Conservation (phyloP, 2,329 filamentous ascomycete species). For the Chaetomiaceae sp. region DNA sequence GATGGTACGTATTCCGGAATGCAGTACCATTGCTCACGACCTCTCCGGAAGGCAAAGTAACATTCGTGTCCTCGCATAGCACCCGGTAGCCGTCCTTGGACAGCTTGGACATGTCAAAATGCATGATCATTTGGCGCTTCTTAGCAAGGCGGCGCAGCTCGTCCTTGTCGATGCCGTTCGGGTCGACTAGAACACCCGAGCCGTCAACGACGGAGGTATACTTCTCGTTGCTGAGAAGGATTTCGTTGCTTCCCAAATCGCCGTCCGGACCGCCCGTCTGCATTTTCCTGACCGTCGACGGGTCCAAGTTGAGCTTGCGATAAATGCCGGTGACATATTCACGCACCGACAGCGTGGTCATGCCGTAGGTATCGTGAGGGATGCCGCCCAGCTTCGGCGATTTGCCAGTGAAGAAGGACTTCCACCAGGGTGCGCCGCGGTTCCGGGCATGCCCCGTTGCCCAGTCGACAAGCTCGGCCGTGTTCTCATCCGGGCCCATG, state of each 20-base stretch:
- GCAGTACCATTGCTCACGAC: slow-evolving; percentile 83
- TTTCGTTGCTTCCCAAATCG: slow-evolving; percentile 96
- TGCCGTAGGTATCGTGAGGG: slow-evolving; percentile 91
- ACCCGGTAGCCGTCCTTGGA: slow-evolving; percentile 87
- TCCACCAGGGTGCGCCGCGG: slow-evolving; percentile 96
- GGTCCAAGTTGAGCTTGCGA: slow-evolving; percentile 88
- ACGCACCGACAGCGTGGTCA: slow-evolving; percentile 95
- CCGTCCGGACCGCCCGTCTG: slow-evolving; percentile 97
- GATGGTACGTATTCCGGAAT: slow-evolving; percentile 97
- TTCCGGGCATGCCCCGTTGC: slow-evolving; percentile 89
- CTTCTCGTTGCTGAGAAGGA: slow-evolving; percentile 90
- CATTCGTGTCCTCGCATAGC: slow-evolving; percentile 82
- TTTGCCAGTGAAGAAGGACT: slow-evolving; percentile 99
- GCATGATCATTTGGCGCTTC: slow-evolving; percentile 79
- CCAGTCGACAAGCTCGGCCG: slow-evolving; percentile 94
- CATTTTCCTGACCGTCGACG: slow-evolving; percentile 81
- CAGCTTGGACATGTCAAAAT: slow-evolving; percentile 81
- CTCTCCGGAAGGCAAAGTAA: slow-evolving; percentile 85
- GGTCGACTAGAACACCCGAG: slow-evolving; percentile 89
- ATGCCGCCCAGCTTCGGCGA: slow-evolving; percentile 94
- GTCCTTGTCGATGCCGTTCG: slow-evolving; percentile 76
- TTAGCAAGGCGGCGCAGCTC: slow-evolving; percentile 84
- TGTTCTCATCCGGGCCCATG: slow-evolving; percentile 99
- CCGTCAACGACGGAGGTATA: slow-evolving; percentile 96
- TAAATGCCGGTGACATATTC: slow-evolving; percentile 97